phyloP scores from a whole-genome alignment of 176 grass and related monocot species.

The Hyparrhenia diplandra region DNA sequence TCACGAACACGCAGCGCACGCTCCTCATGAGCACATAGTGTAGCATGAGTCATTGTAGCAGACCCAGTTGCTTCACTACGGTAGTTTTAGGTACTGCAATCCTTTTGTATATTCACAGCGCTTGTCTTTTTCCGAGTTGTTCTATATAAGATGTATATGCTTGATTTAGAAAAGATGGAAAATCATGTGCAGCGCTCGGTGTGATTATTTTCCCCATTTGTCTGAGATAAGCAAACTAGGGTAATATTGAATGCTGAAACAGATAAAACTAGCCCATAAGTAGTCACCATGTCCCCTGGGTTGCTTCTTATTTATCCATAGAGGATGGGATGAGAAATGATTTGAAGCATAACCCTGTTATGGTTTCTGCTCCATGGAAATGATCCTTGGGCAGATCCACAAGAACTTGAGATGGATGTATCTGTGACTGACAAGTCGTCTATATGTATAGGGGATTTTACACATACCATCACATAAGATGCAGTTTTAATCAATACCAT shows the following conservation, averaged over 20 bases:
- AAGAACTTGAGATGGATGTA: not conserved
- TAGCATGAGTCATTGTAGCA: not conserved
- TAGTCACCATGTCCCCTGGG: not conserved
- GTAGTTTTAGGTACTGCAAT: constrained; percentile 17
- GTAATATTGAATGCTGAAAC: not conserved
- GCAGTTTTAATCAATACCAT: not conserved
- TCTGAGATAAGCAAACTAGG: not conserved
- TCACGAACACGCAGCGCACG: constrained; percentile 61
- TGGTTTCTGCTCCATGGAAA: constrained; percentile 21
- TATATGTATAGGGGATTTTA: not conserved
- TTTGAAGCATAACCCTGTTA: not conserved
- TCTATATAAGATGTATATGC: constrained; percentile 7
- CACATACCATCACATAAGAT: not conserved
- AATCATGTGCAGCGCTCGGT: constrained; percentile 11
- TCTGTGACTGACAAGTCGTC: not conserved
- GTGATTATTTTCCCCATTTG: not conserved
- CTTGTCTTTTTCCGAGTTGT: not conserved
- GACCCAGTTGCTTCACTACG: too few species aligned
- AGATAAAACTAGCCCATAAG: not conserved
- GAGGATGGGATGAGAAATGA: too few species aligned
- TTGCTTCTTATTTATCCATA: not conserved
- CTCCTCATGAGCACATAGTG: constrained; percentile 32
- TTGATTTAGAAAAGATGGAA: constrained; percentile 17
- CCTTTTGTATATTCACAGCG: constrained; percentile 36
- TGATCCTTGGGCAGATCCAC: not conserved